These are phyloP conservation scores for Aspergillus phoenicis DNA, from an alignment of 2,329 filamentous ascomycete species.

Conservation along the genomic window DNA sequence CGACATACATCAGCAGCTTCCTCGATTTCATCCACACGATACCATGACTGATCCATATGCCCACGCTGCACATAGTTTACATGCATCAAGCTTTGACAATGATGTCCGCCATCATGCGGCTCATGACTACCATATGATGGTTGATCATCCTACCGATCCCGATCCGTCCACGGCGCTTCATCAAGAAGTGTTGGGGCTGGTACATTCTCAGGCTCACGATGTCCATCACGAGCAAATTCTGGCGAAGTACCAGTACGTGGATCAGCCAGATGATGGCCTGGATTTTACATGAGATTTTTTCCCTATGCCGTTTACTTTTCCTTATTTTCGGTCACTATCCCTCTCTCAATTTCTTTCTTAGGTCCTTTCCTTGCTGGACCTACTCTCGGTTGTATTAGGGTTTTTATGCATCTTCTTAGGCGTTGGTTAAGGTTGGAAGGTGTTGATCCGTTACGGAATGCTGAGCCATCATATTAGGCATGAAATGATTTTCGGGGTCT, in stretches of 20 bases:
- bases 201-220: conserved; percentile 42
- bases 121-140: conserved; percentile 47
- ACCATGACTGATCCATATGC: conserved; percentile 39
- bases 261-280: conserved; percentile 38
- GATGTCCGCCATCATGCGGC: conserved; percentile 41
- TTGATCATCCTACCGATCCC: conserved; percentile 43
- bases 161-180: conserved; percentile 35
- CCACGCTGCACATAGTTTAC: conserved; percentile 34
- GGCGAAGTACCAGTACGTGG: conserved; percentile 44
- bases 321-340: too few species aligned
- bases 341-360: too few species aligned
- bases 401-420: too few species aligned
- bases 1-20: conserved; percentile 50
- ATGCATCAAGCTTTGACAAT: conserved; percentile 41
- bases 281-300: conserved; percentile 21
- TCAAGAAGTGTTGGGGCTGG: conserved; percentile 42
- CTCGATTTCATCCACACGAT: conserved; percentile 44
- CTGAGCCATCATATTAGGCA: too few species aligned
- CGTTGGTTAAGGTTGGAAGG: too few species aligned
- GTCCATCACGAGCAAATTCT: conserved; percentile 45
- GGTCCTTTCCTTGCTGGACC: too few species aligned
- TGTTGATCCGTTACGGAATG: too few species aligned
- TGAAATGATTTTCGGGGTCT: too few species aligned
- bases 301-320: conserved; percentile 2
- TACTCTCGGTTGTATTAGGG: too few species aligned